Evolutionary conservation across 371 early-diverging fungal species (phyloP).

Genomic region (Actinomortierella ambigua): DNA sequence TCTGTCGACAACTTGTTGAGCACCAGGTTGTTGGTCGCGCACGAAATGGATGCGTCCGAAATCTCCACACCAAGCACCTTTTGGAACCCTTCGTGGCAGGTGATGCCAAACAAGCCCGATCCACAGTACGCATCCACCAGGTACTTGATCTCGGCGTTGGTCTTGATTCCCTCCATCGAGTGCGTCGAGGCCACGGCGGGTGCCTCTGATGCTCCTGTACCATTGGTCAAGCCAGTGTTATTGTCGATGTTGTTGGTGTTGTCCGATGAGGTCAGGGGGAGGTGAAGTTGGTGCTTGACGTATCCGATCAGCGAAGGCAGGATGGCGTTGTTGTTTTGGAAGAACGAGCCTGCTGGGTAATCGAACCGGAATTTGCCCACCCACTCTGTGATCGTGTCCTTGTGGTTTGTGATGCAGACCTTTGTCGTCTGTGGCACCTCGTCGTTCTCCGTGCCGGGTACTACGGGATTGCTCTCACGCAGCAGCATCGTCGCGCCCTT

Average conservation of each 20-base stretch:
- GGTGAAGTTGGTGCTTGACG: constrained; percentile 52
- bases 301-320: constrained; percentile 59
- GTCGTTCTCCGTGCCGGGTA: constrained; percentile 30
- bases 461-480: constrained; percentile 54
- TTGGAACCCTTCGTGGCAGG: constrained; percentile 57
- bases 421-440: constrained; percentile 23
- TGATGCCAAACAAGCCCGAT: constrained; percentile 69
- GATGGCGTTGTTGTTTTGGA: constrained; percentile 69
- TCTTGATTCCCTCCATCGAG: constrained; percentile 3
- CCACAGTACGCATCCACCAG: constrained; percentile 76
- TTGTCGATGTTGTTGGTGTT: not conserved
- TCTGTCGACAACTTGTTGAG: constrained; percentile 55
- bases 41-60: constrained; percentile 56
- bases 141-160: constrained; percentile 45
- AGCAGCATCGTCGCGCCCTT: constrained; percentile 61
- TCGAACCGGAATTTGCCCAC: constrained; percentile 47
- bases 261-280: constrained; percentile 17
- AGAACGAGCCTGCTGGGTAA: constrained; percentile 60
- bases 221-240: not conserved
- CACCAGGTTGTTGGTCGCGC: constrained; percentile 62
- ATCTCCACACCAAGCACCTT: constrained; percentile 71
- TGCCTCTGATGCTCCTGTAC: constrained; percentile 7
- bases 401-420: constrained; percentile 46
- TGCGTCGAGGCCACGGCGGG: constrained; percentile 10
- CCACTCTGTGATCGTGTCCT: constrained; percentile 47